These are phyloP conservation scores for Henckelia pumila DNA, from an alignment of 257 asterid species.

Conservation along the genomic window DNA sequence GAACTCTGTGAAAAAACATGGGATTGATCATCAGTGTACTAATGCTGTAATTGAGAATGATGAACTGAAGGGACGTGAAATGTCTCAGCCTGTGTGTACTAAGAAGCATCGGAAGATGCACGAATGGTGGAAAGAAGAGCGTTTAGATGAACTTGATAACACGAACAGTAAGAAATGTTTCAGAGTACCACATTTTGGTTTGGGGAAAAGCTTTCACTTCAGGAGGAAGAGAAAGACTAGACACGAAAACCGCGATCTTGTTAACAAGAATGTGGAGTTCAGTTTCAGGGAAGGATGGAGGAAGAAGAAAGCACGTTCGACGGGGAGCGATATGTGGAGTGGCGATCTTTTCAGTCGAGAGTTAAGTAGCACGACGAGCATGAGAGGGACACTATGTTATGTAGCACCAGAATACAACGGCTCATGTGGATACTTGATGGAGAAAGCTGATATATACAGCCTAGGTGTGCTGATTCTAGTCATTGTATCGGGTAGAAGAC, in stretches of 20 bases:
- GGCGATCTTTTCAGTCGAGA: slow-evolving; percentile 94
- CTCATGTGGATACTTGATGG: slow-evolving; percentile 62
- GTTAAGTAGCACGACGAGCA: slow-evolving; percentile 92
- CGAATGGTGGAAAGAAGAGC: slow-evolving; percentile 99
- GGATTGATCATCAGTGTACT: neutral
- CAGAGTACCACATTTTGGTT: slow-evolving; percentile 58
- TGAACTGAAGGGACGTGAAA: neutral
- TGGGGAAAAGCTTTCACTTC: slow-evolving; percentile 57
- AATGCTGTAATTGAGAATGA: neutral
- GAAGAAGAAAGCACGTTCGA: slow-evolving; percentile 50
- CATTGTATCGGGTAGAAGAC: slow-evolving; percentile 81
- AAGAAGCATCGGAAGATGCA: slow-evolving; percentile 63
- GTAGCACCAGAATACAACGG: slow-evolving; percentile 88
- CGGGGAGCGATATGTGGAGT: slow-evolving; percentile 71
- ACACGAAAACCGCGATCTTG: slow-evolving; percentile 24
- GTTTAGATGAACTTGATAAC: slow-evolving; percentile 50
- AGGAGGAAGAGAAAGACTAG: slow-evolving; percentile 29
- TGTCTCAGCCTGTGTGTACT: neutral
- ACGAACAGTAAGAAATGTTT: slow-evolving; percentile 34
- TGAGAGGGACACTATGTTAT: slow-evolving; percentile 94
- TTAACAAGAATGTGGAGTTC: slow-evolving; percentile 51
- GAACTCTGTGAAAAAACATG: neutral
- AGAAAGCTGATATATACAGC: slow-evolving; percentile 87
- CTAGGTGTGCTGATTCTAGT: slow-evolving; percentile 86
- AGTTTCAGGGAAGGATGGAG: slow-evolving; percentile 71